phyloP scores from a whole-genome alignment of 208 protist genomes.

The Zelonia costaricensis region DNA sequence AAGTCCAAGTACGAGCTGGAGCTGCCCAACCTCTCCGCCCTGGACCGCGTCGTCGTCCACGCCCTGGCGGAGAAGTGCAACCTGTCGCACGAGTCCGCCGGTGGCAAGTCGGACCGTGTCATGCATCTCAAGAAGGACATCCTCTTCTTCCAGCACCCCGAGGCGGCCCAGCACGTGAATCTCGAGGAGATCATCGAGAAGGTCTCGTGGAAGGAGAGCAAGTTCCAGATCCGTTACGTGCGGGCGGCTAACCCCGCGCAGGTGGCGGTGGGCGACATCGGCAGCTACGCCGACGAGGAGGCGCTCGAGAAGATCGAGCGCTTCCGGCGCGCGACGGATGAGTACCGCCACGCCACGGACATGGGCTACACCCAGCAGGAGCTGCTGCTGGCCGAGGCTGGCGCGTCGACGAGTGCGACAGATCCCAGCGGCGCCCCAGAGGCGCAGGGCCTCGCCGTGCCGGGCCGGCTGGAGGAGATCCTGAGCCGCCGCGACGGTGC shows the following conservation, averaged over 20 bases:
- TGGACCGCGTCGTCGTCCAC: constrained; percentile 84
- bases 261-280: constrained; percentile 49
- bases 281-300: constrained; percentile 79
- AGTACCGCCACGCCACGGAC: constrained; percentile 79
- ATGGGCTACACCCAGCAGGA: constrained; percentile 85
- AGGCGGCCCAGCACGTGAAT: constrained; percentile 47
- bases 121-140: constrained; percentile 85
- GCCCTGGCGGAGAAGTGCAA: constrained; percentile 84
- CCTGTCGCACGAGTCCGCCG: constrained; percentile 73
- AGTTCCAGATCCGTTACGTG: constrained; percentile 61
- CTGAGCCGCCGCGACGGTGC: constrained; percentile 34
- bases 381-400: constrained; percentile 43
- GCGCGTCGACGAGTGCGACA: constrained; percentile 13
- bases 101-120: constrained; percentile 41
- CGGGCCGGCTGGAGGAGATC: constrained; percentile 48
- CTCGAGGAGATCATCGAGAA: constrained; percentile 56
- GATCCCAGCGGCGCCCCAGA: neutral
- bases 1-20: constrained; percentile 72
- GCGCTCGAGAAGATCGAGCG: constrained; percentile 56
- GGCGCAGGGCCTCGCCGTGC: constrained; percentile 6
- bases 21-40: constrained; percentile 63
- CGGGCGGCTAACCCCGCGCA: constrained; percentile 34
- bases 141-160: constrained; percentile 76
- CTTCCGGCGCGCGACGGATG: constrained; percentile 70
- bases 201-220: constrained; percentile 60